Conservation (phyloP, 2,329 filamentous ascomycete species). For the Claviceps sorghi region DNA sequence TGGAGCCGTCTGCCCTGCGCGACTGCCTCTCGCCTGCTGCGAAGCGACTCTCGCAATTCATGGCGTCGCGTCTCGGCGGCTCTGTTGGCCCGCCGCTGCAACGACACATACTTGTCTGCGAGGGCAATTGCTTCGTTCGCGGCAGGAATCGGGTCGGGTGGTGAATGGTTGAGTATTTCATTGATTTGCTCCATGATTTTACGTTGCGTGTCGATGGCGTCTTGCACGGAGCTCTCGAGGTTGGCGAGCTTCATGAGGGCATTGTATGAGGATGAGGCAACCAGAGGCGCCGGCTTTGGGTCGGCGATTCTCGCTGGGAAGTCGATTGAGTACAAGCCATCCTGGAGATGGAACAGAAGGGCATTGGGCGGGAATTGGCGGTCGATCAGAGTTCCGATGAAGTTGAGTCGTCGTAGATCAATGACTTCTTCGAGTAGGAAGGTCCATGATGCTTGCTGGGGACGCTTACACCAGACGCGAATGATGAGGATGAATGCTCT, state of each 20-base stretch:
- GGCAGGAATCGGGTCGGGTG: constrained; percentile 28
- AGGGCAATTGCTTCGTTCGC: constrained; percentile 35
- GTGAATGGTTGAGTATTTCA: constrained; percentile 29
- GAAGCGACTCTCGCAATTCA: constrained; percentile 53
- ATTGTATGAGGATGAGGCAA: constrained; percentile 68
- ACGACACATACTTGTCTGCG: constrained; percentile 39
- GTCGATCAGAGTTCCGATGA: constrained; percentile 56
- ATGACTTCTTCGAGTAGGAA: constrained; percentile 60
- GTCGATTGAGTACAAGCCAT: constrained; percentile 75
- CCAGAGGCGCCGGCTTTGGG: constrained; percentile 35
- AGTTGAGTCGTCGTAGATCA: constrained; percentile 60
- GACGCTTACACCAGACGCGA: constrained; percentile 57
- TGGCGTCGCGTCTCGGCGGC: constrained; percentile 46
- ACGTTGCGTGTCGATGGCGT: constrained; percentile 65
- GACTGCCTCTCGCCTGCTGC: constrained; percentile 53
- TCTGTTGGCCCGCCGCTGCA: constrained; percentile 52
- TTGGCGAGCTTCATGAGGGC: constrained; percentile 78
- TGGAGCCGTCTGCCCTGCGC: constrained; percentile 45
- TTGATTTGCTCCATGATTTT: constrained; percentile 68
- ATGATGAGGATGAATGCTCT: constrained; percentile 51
- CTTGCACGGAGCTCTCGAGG: constrained; percentile 79
- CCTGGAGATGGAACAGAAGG: constrained; percentile 69
- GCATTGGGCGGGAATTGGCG: constrained; percentile 69
- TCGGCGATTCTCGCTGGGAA: constrained; percentile 37
- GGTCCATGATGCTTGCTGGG: constrained; percentile 33